Evolutionary conservation across 352 stramenopile species (phyloP).

Genomic region (Phytophthora vignae): DNA sequence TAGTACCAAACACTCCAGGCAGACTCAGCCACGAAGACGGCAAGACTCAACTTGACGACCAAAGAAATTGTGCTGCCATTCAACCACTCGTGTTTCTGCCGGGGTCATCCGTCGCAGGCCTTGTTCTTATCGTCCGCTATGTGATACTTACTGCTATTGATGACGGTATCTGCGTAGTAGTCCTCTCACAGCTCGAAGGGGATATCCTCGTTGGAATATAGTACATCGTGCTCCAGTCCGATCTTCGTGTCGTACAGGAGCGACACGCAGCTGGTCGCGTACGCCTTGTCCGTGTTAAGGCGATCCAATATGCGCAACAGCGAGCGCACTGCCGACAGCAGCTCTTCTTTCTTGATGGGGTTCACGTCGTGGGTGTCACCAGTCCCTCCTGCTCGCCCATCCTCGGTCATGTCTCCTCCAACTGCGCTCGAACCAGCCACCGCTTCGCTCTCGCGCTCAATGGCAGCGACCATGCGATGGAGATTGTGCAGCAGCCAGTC

Average conservation of each 20-base stretch:
- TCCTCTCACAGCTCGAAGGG: slow-evolving; percentile 76
- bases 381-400: slow-evolving; percentile 33
- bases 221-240: slow-evolving; percentile 78
- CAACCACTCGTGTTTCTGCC: slow-evolving; percentile 10
- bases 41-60: slow-evolving; percentile 7
- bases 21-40: slow-evolving; percentile 1
- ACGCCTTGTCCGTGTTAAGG: slow-evolving; percentile 65
- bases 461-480: slow-evolving; percentile 78
- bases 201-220: slow-evolving; percentile 84
- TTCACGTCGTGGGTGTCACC: slow-evolving; percentile 84
- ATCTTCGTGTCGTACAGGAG: slow-evolving; percentile 89
- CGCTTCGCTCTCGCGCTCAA: slow-evolving; percentile 63
- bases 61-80: slow-evolving; percentile 25
- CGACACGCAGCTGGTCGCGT: slow-evolving; percentile 71
- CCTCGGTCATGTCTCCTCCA: slow-evolving; percentile 37
- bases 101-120: slow-evolving; percentile 20
- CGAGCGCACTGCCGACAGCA: slow-evolving; percentile 77
- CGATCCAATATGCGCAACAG: slow-evolving; percentile 79
- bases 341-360: slow-evolving; percentile 83
- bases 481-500: slow-evolving; percentile 91
- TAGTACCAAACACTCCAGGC: slow-evolving; percentile 21
- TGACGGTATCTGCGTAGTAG: slow-evolving; percentile 25
- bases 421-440: slow-evolving; percentile 27
- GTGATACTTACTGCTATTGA: slow-evolving; percentile 24
- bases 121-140: slow-evolving; percentile 21